These are phyloP conservation scores for Ogataea wickerhamii DNA, from an alignment of 805 yeast species.

Conservation along the genomic window DNA sequence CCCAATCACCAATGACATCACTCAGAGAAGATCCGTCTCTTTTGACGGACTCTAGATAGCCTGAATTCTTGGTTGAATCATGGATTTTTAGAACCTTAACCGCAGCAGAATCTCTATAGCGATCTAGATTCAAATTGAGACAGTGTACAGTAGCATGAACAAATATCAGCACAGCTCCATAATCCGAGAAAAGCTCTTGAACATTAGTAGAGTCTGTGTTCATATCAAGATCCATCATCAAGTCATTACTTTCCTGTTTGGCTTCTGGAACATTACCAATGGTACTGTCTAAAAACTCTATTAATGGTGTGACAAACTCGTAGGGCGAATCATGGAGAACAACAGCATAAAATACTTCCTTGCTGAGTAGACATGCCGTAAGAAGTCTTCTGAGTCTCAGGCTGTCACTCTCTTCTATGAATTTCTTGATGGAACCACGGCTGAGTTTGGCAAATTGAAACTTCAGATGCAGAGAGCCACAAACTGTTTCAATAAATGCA, in stretches of 20 bases:
- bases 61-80: slow-evolving; percentile 11
- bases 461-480: slow-evolving; percentile 42
- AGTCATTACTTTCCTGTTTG: slow-evolving; percentile 21
- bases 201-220: slow-evolving; percentile 52
- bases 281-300: slow-evolving; percentile 50
- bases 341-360: slow-evolving; percentile 40
- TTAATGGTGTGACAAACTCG: slow-evolving; percentile 39
- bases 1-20: slow-evolving; percentile 62
- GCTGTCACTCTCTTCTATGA: slow-evolving; percentile 40
- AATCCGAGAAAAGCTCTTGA: slow-evolving; percentile 66
- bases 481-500: slow-evolving; percentile 46
- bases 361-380: slow-evolving; percentile 45
- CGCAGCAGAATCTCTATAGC: slow-evolving; percentile 4
- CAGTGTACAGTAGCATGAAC: slow-evolving; percentile 25
- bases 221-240: slow-evolving; percentile 26
- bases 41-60: slow-evolving; percentile 14
- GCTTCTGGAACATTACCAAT: slow-evolving; percentile 16
- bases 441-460: slow-evolving; percentile 38
- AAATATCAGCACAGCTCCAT: slow-evolving; percentile 57
- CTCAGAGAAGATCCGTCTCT: slow-evolving; percentile 23
- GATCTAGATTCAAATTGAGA: slow-evolving; percentile 13
- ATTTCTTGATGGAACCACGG: slow-evolving; percentile 29
- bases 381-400: slow-evolving; percentile 48
- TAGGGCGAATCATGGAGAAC: slow-evolving; percentile 44
- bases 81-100: slow-evolving; percentile 12